Percentiles rank a stretch among this genome's conserved stretches.
These are phyloP conservation scores for Heterobasidion parviporum DNA, from an alignment of 1,284 basidiomycete genomes.

Conservation along the genomic window DNA sequence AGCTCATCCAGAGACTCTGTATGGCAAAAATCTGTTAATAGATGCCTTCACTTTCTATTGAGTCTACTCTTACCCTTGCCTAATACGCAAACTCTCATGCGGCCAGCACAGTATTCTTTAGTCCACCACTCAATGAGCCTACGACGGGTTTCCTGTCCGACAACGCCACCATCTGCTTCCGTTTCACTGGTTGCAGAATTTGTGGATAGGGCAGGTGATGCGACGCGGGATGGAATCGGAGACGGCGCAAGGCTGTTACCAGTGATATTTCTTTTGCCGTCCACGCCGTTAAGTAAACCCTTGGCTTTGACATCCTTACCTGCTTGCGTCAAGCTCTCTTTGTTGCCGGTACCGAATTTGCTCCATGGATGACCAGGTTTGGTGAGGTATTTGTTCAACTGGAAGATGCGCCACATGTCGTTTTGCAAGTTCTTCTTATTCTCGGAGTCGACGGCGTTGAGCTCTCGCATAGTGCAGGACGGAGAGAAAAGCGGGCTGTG, in stretches of 20 bases:
- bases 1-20: constrained; percentile 79
- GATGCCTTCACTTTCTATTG: background rate
- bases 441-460: constrained; percentile 97
- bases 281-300: constrained; percentile 8
- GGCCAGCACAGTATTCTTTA: constrained; percentile 86
- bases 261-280: background rate
- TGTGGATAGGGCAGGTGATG: constrained; percentile 57
- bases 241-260: constrained; percentile 28
- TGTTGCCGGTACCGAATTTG: constrained; percentile 93
- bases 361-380: constrained; percentile 80
- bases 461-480: constrained; percentile 88
- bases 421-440: constrained; percentile 96
- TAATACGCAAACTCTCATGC: constrained; percentile 89
- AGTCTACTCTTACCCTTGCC: constrained; percentile 61
- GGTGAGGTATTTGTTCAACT: constrained; percentile 88
- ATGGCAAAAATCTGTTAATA: constrained; percentile 3
- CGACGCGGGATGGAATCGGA: constrained; percentile 42
- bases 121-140: constrained; percentile 95
- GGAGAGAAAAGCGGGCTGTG: constrained; percentile 87
- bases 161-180: constrained; percentile 64
- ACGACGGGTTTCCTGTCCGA: constrained; percentile 85
- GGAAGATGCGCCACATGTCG: constrained; percentile 97
- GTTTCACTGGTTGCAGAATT: constrained; percentile 43
- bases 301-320: constrained; percentile 48
- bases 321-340: constrained; percentile 73